phyloP scores from a whole-genome alignment of 2,329 filamentous ascomycete species.

The Sclerotinia sclerotiorum region DNA sequence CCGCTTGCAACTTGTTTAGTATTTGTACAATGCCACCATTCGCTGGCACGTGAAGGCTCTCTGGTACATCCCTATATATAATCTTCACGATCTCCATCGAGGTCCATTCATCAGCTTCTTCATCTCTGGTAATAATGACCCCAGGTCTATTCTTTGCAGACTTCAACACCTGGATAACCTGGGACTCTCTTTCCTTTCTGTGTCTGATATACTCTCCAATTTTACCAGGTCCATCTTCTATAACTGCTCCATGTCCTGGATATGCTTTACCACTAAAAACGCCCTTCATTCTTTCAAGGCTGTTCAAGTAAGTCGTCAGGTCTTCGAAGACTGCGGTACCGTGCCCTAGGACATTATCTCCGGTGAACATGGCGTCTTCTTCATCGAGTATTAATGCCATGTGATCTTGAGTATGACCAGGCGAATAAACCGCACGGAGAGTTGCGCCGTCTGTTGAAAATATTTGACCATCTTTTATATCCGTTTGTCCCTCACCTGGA shows the following conservation, averaged over 20 bases:
- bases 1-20: conserved; percentile 71
- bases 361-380: conserved; percentile 81
- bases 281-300: conserved; percentile 66
- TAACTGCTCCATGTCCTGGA: conserved; percentile 80
- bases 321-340: conserved; percentile 86
- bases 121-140: conserved; percentile 25
- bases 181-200: conserved; percentile 73
- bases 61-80: conserved; percentile 79
- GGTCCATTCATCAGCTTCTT: conserved; percentile 54
- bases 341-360: conserved; percentile 84
- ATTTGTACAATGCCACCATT: conserved; percentile 76
- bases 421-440: conserved; percentile 63
- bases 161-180: conserved; percentile 67
- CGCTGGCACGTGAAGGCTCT: conserved; percentile 73
- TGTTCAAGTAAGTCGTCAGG: conserved; percentile 65
- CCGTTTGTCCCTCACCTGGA: conserved; percentile 52
- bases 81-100: conserved; percentile 82
- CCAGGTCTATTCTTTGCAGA: conserved; percentile 42
- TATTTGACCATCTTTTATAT: conserved; percentile 56
- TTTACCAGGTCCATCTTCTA: conserved; percentile 69
- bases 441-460: conserved; percentile 62
- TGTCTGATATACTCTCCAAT: conserved; percentile 84
- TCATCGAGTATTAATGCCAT: conserved; percentile 75
- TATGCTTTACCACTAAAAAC: conserved; percentile 71
- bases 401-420: conserved; percentile 81